A percentile compares a stretch with the other conserved stretches of the same genome.
Evolutionary conservation across 2,329 filamentous ascomycete species (phyloP).

Genomic region (Cyphellophora attinorum): DNA sequence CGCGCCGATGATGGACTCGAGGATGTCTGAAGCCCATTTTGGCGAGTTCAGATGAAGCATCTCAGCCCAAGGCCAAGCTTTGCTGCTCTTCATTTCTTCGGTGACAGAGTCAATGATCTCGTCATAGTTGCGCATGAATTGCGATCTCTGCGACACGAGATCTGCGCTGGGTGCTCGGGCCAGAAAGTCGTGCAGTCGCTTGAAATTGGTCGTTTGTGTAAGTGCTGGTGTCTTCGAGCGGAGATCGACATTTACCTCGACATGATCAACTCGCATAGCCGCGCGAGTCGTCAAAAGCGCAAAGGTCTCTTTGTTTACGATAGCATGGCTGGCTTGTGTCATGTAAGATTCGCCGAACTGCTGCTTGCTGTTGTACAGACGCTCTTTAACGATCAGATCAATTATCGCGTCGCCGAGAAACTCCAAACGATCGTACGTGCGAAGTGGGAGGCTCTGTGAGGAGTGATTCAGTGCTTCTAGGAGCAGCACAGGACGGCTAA

Average conservation of each 20-base stretch:
- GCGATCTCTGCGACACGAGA: slow-evolving; percentile 2
- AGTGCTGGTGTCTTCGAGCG: slow-evolving; percentile 19
- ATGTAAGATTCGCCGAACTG: slow-evolving; percentile 49
- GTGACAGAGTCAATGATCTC: slow-evolving; percentile 41
- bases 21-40: slow-evolving; percentile 75
- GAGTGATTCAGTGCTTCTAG: slow-evolving; percentile 70
- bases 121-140: slow-evolving; percentile 26
- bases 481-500: slow-evolving; percentile 58
- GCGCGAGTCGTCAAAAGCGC: slow-evolving; percentile 48
- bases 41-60: slow-evolving; percentile 56
- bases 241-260: slow-evolving; percentile 10
- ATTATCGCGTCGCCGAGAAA: slow-evolving; percentile 81
- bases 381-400: slow-evolving; percentile 62
- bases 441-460: slow-evolving; percentile 2
- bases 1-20: slow-evolving; percentile 73
- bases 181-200: slow-evolving; percentile 13
- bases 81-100: slow-evolving; percentile 39
- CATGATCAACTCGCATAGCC: slow-evolving; percentile 2
- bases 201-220: slow-evolving; percentile 18
- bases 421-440: slow-evolving; percentile 63
- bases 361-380: slow-evolving; percentile 32
- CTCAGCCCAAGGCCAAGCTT: slow-evolving; percentile 65
- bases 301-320: slow-evolving; percentile 74
- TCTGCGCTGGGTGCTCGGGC: slow-evolving; percentile 4
- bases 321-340: slow-evolving; percentile 64